phyloP scores from a whole-genome alignment of 2,329 filamentous ascomycete species.

The Bipolaris cookei region DNA sequence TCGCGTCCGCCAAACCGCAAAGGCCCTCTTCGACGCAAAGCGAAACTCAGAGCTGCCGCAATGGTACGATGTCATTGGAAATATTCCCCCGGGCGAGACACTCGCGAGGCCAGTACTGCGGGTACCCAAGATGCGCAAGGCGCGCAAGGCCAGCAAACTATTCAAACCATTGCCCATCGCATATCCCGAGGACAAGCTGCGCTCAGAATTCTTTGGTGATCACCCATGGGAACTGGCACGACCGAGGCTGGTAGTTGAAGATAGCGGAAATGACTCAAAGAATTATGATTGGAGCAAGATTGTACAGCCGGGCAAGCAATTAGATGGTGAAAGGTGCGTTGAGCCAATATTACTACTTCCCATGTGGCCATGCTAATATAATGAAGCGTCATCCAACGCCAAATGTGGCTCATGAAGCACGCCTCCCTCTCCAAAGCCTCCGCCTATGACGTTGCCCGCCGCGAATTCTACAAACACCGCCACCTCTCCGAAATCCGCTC shows the following conservation, averaged over 20 bases:
- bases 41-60: conserved; percentile 53
- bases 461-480: conserved; percentile 87
- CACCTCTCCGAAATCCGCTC: conserved; percentile 82
- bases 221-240: conserved; percentile 97
- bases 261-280: conserved; percentile 80
- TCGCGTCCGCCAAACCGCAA: conserved; percentile 60
- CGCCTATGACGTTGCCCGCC: conserved; percentile 86
- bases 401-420: conserved; percentile 76
- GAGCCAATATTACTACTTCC: neutral
- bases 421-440: conserved; percentile 63
- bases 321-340: conserved; percentile 84
- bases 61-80: conserved; percentile 64
- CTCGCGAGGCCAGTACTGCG: conserved; percentile 63
- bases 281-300: conserved; percentile 80
- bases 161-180: conserved; percentile 79
- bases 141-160: conserved; percentile 70
- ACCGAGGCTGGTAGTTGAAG: conserved; percentile 82
- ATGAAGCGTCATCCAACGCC: conserved; percentile 85
- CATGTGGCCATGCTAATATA: neutral
- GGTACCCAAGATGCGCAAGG: conserved; percentile 51
- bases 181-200: conserved; percentile 84
- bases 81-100: conserved; percentile 65
- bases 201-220: conserved; percentile 84
- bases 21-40: conserved; percentile 56
- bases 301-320: conserved; percentile 73